Conservation (phyloP, 371 early-diverging fungal species). For the Syncephalastrum monosporum region DNA sequence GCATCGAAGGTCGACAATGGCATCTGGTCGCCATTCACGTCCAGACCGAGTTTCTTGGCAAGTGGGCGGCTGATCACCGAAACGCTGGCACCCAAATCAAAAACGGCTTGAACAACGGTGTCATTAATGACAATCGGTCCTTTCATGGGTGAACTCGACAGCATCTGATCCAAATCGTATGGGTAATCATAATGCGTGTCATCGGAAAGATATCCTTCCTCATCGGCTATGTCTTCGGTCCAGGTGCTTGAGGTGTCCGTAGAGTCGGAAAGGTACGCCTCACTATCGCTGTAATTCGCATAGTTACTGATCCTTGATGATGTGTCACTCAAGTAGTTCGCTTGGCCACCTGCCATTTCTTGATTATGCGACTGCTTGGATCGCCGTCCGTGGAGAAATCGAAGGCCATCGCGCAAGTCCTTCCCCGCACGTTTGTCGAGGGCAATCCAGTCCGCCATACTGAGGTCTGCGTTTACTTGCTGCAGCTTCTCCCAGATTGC, state of each 20-base stretch:
- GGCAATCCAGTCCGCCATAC: constrained; percentile 8
- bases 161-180: background rate
- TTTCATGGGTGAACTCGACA: background rate
- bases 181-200: constrained; percentile 5
- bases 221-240: background rate
- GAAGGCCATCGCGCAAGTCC: constrained; percentile 5
- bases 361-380: no score
- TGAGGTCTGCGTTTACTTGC: background rate
- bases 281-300: no score
- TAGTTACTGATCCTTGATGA: no score
- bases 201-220: constrained; percentile 1
- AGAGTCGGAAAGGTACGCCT: no score
- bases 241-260: no score
- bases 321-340: no score
- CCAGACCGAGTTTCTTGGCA: constrained; percentile 6
- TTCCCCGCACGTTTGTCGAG: background rate
- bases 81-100: constrained; percentile 15
- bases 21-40: constrained; percentile 11
- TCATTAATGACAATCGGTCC: constrained; percentile 5
- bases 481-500: background rate
- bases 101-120: background rate
- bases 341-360: no score
- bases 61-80: constrained; percentile 10
- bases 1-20: constrained; percentile 7
- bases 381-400: constrained; percentile 3